Conservation (phyloP, 768 basidiomycete species). For the Suillus decipiens region DNA sequence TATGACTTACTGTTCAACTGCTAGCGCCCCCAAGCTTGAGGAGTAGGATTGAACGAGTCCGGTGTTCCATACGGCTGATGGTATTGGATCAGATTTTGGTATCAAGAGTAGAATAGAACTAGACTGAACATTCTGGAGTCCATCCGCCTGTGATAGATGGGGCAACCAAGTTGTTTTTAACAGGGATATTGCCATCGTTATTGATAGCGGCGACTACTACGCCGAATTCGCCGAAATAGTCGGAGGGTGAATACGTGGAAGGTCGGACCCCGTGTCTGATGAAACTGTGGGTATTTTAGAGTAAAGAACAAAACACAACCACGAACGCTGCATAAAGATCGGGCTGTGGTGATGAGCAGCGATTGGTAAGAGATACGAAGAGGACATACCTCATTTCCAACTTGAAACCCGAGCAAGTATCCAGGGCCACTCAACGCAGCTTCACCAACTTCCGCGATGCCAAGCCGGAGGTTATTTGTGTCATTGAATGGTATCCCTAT, state of each 20-base stretch:
- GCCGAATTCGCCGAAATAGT: conserved; percentile 36
- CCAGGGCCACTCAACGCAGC: conserved; percentile 38
- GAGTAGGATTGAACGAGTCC: conserved; percentile 28
- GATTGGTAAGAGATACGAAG: conserved; percentile 34
- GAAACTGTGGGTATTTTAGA: background rate
- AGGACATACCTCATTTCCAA: conserved; percentile 53
- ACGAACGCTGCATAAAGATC: conserved; percentile 45
- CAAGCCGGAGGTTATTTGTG: conserved; percentile 28
- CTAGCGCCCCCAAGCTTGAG: conserved; percentile 38
- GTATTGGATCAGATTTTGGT: background rate
- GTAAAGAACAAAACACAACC: background rate
- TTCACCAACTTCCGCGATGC: conserved; percentile 43
- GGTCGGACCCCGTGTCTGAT: conserved; percentile 32
- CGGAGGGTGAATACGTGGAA: conserved; percentile 24
- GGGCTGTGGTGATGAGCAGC: conserved; percentile 35
- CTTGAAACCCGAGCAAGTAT: conserved; percentile 46
- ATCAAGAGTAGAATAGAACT: background rate
- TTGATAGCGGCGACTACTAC: conserved; percentile 25
- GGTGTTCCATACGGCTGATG: conserved; percentile 31
- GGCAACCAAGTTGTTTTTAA: conserved; percentile 32
- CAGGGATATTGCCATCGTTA: conserved; percentile 20
- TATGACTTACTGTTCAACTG: conserved; percentile 40
- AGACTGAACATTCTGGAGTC: conserved; percentile 24
- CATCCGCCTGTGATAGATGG: conserved; percentile 35
- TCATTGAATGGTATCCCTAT: conserved; percentile 22